Percentiles rank a stretch among this genome's conserved stretches.
These are phyloP conservation scores for Melanopsichium pennsylvanicum DNA, from an alignment of 1,284 basidiomycete species.

Conservation along the genomic window DNA sequence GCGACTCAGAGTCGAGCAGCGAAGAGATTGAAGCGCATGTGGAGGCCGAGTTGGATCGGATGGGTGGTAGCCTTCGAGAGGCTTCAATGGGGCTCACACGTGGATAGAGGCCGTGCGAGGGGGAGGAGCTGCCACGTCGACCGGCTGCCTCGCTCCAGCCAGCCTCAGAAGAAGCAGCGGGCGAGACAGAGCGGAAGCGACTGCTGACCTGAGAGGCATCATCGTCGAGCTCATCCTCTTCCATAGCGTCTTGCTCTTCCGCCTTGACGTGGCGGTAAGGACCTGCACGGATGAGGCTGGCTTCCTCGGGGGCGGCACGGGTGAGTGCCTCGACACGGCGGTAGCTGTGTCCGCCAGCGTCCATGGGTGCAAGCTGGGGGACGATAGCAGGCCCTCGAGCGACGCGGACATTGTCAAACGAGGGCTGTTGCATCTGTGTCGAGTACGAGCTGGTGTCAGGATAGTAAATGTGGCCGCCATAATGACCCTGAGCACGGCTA, in stretches of 20 bases:
- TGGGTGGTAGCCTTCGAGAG: conserved; percentile 29
- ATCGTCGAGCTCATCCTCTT: conserved; percentile 33
- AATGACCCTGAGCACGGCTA: conserved; percentile 22
- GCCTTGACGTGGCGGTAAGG: conserved; percentile 20
- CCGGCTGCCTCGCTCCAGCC: conserved; percentile 19
- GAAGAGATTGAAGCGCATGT: conserved; percentile 39
- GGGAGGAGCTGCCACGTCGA: conserved; percentile 30
- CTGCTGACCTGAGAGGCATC: conserved; percentile 8
- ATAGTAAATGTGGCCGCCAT: conserved; percentile 19
- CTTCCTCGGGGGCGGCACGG: conserved; percentile 54
- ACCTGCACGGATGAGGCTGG: background rate
- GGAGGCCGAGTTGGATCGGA: conserved; percentile 28
- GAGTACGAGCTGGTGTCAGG: conserved; percentile 19
- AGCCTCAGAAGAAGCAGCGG: conserved; percentile 31
- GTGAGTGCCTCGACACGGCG: conserved; percentile 61
- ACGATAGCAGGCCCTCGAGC: conserved; percentile 45
- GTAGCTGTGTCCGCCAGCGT: conserved; percentile 49
- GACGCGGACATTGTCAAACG: conserved; percentile 48
- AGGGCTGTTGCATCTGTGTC: conserved; percentile 27
- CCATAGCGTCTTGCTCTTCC: conserved; percentile 35
- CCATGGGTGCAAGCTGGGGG: conserved; percentile 53
- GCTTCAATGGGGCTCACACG: conserved; percentile 33
- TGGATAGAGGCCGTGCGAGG: conserved; percentile 45
- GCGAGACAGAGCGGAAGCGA: conserved; percentile 36
- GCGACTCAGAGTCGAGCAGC: conserved; percentile 23